Conservation (phyloP, 306 rosid species). For the Arachis hypogaea region DNA sequence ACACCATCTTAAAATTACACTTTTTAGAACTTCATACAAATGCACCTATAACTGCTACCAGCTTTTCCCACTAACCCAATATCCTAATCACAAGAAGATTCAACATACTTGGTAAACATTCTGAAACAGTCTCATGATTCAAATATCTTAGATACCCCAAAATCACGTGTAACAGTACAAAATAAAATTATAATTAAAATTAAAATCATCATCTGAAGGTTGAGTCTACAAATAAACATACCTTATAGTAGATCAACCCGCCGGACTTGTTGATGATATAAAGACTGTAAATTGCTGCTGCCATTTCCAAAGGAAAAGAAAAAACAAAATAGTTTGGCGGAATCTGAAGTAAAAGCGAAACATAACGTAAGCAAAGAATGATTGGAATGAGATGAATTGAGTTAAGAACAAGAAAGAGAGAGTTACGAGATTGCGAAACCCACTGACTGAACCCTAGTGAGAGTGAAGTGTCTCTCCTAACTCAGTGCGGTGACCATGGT, state of each 20-base stretch:
- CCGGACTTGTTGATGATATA: conserved; percentile 95
- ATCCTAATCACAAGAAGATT: conserved; percentile 10
- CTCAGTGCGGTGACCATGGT: too few relatives aligned
- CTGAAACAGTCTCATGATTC: conserved; percentile 5
- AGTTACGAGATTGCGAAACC: too few relatives aligned
- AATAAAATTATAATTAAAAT: neutral
- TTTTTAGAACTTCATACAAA: neutral
- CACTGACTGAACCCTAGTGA: too few relatives aligned
- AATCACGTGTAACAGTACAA: neutral
- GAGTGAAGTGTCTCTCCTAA: too few relatives aligned
- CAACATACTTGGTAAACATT: conserved; percentile 14
- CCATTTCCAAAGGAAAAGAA: conserved; percentile 49
- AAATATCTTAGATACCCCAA: neutral
- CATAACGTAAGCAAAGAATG: neutral
- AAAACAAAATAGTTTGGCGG: neutral
- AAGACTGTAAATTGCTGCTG: conserved; percentile 90
- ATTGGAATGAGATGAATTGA: too few relatives aligned
- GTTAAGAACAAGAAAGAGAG: too few relatives aligned
- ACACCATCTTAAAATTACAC: neutral
- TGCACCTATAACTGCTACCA: neutral
- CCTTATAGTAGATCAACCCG: conserved; percentile 93
- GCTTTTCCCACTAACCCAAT: neutral
- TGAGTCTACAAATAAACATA: conserved; percentile 28
- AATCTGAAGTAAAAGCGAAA: conserved; percentile 33
- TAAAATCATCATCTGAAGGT: conserved; percentile 19